A percentile compares a stretch with the other conserved stretches of the same genome.
phyloP scores from a whole-genome alignment of 805 yeast genomes.

The Clavispora fructus region DNA sequence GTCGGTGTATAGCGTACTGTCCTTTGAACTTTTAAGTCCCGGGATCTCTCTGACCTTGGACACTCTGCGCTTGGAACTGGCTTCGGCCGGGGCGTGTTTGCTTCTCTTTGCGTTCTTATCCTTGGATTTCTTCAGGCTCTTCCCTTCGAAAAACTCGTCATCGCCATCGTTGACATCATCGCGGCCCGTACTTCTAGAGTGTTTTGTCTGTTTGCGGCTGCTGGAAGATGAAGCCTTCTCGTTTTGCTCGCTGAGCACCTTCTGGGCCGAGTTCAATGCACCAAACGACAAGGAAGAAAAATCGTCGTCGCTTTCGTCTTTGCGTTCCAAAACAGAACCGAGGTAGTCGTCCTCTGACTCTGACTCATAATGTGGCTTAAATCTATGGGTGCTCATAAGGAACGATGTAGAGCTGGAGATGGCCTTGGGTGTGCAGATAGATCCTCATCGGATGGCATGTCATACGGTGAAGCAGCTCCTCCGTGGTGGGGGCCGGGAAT shows the following conservation, averaged over 20 bases:
- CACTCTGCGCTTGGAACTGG: conserved; percentile 68
- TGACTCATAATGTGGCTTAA: conserved; percentile 9
- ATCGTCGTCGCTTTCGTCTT: conserved; percentile 41
- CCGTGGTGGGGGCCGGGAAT: no score
- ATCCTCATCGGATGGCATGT: background rate
- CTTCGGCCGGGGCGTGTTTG: conserved; percentile 87
- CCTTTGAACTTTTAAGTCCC: conserved; percentile 44
- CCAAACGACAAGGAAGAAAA: conserved; percentile 57
- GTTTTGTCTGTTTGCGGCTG: conserved; percentile 8
- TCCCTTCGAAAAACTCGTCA: conserved; percentile 9
- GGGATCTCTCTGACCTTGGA: conserved; percentile 69
- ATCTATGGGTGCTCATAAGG: conserved; percentile 1
- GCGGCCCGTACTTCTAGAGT: conserved; percentile 7
- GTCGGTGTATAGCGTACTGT: conserved; percentile 57
- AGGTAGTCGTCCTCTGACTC: conserved; percentile 16
- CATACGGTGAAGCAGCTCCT: no score
- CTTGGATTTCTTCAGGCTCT: conserved; percentile 20
- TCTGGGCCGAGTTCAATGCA: conserved; percentile 56
- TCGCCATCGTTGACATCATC: conserved; percentile 17
- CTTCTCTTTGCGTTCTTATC: conserved; percentile 24
- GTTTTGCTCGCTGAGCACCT: conserved; percentile 28
- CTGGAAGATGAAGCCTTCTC: conserved; percentile 1
- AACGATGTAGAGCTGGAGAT: background rate
- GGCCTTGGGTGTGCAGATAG: background rate
- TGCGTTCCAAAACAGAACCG: conserved; percentile 10